phyloP scores from a whole-genome alignment of 306 rosid genomes.

The Cucurbita maxima region DNA sequence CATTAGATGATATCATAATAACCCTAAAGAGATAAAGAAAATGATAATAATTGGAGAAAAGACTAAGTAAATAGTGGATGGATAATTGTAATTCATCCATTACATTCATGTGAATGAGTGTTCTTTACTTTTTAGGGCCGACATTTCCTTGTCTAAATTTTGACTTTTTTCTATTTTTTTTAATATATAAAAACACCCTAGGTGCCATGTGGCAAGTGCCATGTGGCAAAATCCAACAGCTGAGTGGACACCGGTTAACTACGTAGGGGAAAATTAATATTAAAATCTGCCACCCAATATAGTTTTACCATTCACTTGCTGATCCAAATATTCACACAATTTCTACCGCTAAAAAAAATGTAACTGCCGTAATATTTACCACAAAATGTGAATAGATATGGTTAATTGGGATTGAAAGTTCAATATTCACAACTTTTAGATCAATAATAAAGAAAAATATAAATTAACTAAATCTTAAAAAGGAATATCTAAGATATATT shows the following conservation, averaged over 20 bases:
- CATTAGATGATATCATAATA: background rate
- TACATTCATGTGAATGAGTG: background rate
- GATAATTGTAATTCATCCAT: background rate
- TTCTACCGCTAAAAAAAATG: no score
- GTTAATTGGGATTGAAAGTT: no score
- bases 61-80: background rate
- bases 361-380: no score
- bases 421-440: no score
- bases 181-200: no score
- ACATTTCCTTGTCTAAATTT: background rate
- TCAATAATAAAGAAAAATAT: no score
- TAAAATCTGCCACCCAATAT: background rate
- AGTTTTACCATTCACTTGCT: background rate
- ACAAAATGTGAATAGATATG: no score
- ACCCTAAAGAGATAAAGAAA: background rate
- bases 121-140: background rate
- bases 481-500: no score
- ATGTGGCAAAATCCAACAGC: background rate
- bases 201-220: background rate
- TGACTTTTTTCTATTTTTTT: background rate
- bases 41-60: background rate
- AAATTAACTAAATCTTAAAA: no score
- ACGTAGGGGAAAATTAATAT: background rate
- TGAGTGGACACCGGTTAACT: background rate
- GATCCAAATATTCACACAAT: background rate